Base-by-base conservation (phyloP, 768 basidiomycete genomes). In the Royoungia palumana region DNA sequence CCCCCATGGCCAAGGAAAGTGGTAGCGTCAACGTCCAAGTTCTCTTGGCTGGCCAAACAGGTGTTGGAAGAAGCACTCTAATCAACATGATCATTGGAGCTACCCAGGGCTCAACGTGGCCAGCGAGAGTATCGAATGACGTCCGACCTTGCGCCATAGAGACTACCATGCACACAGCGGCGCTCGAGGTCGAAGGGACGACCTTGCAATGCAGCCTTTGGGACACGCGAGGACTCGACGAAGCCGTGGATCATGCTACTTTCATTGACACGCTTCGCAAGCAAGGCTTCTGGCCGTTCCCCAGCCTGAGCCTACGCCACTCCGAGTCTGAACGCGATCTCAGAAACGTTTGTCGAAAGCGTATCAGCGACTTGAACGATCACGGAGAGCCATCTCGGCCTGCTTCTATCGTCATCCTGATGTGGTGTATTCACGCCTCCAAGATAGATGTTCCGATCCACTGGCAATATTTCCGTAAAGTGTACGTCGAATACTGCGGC, bases 361-460 rank as follows among this genome's bases (percentile, higher is more conserved):
- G 59, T 28, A 48, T 64, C 39, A 35, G 21, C 21, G 48, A 47
- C 47, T 41, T 47, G 10, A 19, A 39, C 5, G 56, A 51, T 32
- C 13, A 32, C 14, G 47, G 49, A 42, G 53, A 55, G 17, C 30
- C 42, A 28, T 24, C 47, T 11, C 39, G 6, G 37, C 27, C 55
- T 13, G 16, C 46, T 38, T 21, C 57, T 35, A 39, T 19, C 44
- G 35, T 60, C 42, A 22, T 62, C 46, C 57, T 65, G 7, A 50
- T 65, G 46, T 65, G 62, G 62, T 63, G 62, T n/a, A 65, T 63
- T 17, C 57, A 57, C n/a, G 62, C 62, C 35, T 62, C 57, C 6
- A 65, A 63, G 51, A 65, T 65, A 40, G 60, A 57, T 17, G 51
- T 63, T 36, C 53, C 57, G 10, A 51, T 50, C 27, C 60, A 65